Percentiles rank a stretch among this genome's conserved stretches.
Conservation (phyloP, 1,139 yeast species). For the Saccharomyces pastorianus region DNA sequence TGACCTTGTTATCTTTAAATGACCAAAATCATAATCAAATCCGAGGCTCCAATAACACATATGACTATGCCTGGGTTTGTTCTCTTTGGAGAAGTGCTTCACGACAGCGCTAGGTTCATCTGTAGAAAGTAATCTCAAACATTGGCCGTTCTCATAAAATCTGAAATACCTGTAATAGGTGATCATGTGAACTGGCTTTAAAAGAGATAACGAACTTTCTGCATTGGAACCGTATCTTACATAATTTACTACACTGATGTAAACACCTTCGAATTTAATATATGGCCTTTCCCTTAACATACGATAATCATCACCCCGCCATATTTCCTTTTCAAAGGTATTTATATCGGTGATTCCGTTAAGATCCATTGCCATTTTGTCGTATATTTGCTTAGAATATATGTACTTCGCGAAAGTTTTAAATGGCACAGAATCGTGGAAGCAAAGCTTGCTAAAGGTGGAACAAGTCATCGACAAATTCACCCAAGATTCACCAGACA, state of each 20-base stretch:
- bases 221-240: conserved; percentile 69
- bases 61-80: conserved; percentile 28
- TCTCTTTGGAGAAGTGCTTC: conserved; percentile 40
- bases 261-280: conserved; percentile 71
- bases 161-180: conserved; percentile 82
- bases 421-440: conserved; percentile 50
- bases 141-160: conserved; percentile 72
- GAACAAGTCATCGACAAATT: conserved; percentile 55
- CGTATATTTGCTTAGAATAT: conserved; percentile 51
- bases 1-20: conserved; percentile 50
- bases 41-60: conserved; percentile 48
- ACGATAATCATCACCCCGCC: conserved; percentile 45
- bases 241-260: conserved; percentile 78
- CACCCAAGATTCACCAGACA: conserved; percentile 61
- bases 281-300: conserved; percentile 59
- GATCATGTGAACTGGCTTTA: conserved; percentile 69
- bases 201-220: conserved; percentile 61
- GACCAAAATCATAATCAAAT: conserved; percentile 41
- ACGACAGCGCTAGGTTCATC: conserved; percentile 59
- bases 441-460: conserved; percentile 54
- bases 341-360: conserved; percentile 39
- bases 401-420: conserved; percentile 45
- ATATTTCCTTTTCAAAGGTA: conserved; percentile 38
- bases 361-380: conserved; percentile 34
- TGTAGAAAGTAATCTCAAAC: conserved; percentile 56